These are phyloP conservation scores for Raphanus raphanistrum DNA, from an alignment of 345 rosid genomes.

Conservation along the genomic window DNA sequence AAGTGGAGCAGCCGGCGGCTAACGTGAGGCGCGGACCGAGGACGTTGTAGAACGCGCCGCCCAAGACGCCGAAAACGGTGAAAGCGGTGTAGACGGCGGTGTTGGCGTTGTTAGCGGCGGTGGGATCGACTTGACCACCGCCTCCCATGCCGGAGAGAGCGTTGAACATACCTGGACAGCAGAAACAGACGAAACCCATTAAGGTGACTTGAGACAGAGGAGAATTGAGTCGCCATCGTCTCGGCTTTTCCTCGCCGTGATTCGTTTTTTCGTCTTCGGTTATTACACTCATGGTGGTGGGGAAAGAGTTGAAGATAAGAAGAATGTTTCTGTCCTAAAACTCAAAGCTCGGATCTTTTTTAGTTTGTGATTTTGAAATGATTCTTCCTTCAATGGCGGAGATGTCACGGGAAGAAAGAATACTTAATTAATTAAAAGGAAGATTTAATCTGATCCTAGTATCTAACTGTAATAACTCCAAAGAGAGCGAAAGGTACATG, in stretches of 20 bases:
- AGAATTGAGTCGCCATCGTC: conserved; percentile 60
- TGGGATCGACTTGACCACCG: conserved; percentile 77
- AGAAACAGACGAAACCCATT: conserved; percentile 88
- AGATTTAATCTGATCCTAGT: conserved; percentile 10
- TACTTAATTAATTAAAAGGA: not conserved
- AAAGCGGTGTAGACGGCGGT: conserved; percentile 66
- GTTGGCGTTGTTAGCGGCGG: conserved; percentile 83
- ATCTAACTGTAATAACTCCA: conserved; percentile 16
- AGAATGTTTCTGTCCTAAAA: not conserved
- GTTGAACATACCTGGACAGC: conserved; percentile 97
- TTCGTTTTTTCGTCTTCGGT: not conserved
- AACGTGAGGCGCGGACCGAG: conserved; percentile 69
- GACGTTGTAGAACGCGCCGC: conserved; percentile 62
- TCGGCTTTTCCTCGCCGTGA: conserved; percentile 11
- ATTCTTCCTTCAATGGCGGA: conserved; percentile 23
- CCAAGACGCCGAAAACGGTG: conserved; percentile 54
- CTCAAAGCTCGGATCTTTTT: conserved; percentile 24
- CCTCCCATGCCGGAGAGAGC: conserved; percentile 98
- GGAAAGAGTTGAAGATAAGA: not conserved
- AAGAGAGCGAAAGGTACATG: not conserved
- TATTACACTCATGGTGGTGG: conserved; percentile 20
- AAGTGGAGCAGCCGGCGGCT: conserved; percentile 73
- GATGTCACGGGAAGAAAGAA: conserved; percentile 6
- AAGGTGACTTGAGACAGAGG: conserved; percentile 69
- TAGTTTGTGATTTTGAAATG: conserved; percentile 6